Evolutionary conservation across 805 yeast genomes (phyloP).

Genomic region (Limtongozyma cylindracea): DNA sequence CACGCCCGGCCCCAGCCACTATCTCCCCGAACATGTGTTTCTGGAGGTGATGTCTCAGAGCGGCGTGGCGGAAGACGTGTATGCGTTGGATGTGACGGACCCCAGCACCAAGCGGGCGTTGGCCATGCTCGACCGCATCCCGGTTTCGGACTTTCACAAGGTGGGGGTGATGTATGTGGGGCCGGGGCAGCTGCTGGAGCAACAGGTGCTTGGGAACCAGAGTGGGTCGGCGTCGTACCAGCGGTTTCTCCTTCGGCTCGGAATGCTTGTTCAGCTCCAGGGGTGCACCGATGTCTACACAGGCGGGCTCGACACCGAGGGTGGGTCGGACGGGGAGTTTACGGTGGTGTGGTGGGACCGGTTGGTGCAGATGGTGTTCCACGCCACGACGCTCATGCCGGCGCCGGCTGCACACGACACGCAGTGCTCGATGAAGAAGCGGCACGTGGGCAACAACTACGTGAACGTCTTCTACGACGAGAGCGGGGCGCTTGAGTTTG

Average conservation of each 20-base stretch:
- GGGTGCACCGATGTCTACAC: constrained; percentile 22
- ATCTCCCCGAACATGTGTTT: no score
- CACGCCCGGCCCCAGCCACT: no score
- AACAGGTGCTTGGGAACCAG: constrained; percentile 34
- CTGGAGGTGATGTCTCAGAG: no score
- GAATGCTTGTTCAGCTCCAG: constrained; percentile 28
- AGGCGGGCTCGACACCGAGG: constrained; percentile 60
- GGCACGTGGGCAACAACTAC: constrained; percentile 72
- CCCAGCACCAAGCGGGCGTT: constrained; percentile 20
- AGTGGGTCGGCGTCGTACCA: constrained; percentile 42
- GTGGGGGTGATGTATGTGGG: constrained; percentile 60
- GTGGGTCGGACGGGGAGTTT: constrained; percentile 49
- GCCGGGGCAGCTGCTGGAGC: constrained; percentile 34
- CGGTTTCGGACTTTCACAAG: constrained; percentile 56
- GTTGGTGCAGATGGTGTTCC: constrained; percentile 48
- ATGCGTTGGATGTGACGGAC: no score
- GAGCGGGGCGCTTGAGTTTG: constrained; percentile 26
- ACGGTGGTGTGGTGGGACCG: constrained; percentile 54
- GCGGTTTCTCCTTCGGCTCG: constrained; percentile 29
- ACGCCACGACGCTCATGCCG: constrained; percentile 70
- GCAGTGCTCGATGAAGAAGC: constrained; percentile 29
- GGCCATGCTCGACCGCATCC: constrained; percentile 42
- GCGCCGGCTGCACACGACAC: constrained; percentile 12
- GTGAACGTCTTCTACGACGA: constrained; percentile 70
- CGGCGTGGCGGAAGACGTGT: no score